Evolutionary conservation across 306 rosid species (phyloP).

Genomic region (Abrus precatorius): DNA sequence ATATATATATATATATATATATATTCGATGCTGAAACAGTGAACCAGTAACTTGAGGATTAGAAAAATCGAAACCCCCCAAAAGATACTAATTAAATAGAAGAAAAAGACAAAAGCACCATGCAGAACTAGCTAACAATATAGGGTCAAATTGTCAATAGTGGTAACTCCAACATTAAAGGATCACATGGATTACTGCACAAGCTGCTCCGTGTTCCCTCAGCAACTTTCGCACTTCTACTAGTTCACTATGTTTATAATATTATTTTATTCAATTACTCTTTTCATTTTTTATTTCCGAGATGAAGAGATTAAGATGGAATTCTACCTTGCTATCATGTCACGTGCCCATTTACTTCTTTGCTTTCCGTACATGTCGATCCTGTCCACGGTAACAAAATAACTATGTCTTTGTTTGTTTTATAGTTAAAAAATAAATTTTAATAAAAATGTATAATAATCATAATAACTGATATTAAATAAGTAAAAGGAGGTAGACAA

Average conservation of each 20-base stretch:
- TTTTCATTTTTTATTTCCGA: neutral
- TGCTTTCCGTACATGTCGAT: neutral
- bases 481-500: constrained; percentile 3
- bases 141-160: constrained; percentile 6
- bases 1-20: neutral
- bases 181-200: constrained; percentile 46
- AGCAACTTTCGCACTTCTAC: neutral
- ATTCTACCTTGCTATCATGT: neutral
- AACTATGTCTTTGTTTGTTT: no score
- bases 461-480: no score
- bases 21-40: constrained; percentile 28
- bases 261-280: neutral
- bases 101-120: constrained; percentile 28
- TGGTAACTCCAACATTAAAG: constrained; percentile 26
- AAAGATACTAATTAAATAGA: neutral
- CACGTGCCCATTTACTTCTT: neutral
- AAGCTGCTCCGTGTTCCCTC: constrained; percentile 39
- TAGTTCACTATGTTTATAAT: neutral
- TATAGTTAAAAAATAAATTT: no score
- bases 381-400: no score
- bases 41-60: neutral
- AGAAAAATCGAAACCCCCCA: neutral
- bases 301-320: neutral
- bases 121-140: neutral
- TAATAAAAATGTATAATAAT: no score